These are phyloP conservation scores for Pseudoperonospora humuli DNA, from an alignment of 352 stramenopile species.

Conservation along the genomic window DNA sequence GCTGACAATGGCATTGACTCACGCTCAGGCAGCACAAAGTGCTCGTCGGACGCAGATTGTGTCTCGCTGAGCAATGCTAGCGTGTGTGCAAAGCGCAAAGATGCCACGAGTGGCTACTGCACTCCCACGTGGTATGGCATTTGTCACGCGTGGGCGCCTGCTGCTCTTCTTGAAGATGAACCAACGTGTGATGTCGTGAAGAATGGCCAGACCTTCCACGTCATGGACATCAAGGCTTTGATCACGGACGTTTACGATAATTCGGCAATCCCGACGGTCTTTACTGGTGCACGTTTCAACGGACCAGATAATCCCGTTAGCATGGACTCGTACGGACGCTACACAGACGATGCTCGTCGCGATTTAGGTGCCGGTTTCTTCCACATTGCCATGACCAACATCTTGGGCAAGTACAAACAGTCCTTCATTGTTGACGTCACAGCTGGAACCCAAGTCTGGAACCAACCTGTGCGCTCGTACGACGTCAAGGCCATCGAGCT, in stretches of 20 bases:
- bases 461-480: constrained; percentile 48
- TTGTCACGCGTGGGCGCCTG: too few species aligned
- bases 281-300: constrained; percentile 39
- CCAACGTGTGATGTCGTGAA: too few species aligned
- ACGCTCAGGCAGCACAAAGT: too few species aligned
- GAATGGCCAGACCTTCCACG: too few species aligned
- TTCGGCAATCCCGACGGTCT: constrained; percentile 21
- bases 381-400: constrained; percentile 40
- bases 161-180: too few species aligned
- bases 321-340: constrained; percentile 43
- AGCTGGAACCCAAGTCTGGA: constrained; percentile 38
- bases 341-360: constrained; percentile 24
- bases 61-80: too few species aligned
- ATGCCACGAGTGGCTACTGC: too few species aligned
- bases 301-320: constrained; percentile 13
- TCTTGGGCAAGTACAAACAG: constrained; percentile 32
- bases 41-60: too few species aligned
- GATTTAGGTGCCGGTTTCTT: constrained; percentile 44
- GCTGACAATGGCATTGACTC: too few species aligned
- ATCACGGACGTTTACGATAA: constrained; percentile 37
- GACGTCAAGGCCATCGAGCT: constrained; percentile 22
- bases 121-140: too few species aligned
- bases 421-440: constrained; percentile 46
- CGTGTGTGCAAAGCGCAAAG: too few species aligned
- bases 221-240: constrained; percentile 41